These are phyloP conservation scores for Cardiospermum halicacabum DNA, from an alignment of 345 rosid species.

Conservation along the genomic window DNA sequence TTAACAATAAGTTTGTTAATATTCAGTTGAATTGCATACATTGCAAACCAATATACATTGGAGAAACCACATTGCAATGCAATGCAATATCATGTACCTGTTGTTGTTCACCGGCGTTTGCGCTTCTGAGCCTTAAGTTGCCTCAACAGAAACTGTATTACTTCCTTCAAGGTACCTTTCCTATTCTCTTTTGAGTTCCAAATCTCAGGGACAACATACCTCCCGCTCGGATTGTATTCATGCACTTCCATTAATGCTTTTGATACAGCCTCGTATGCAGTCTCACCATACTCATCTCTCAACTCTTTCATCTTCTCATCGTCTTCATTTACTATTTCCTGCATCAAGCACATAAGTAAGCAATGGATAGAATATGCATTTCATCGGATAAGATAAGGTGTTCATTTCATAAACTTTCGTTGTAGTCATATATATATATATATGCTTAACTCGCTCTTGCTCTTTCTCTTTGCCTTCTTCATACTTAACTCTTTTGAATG, in stretches of 20 bases:
- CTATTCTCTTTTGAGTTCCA: constrained; percentile 28
- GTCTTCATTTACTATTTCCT: constrained; percentile 22
- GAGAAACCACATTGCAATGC: no score
- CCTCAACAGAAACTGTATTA: constrained; percentile 18
- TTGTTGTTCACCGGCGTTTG: no score
- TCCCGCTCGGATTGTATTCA: constrained; percentile 27
- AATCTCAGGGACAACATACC: constrained; percentile 20
- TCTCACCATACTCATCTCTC: constrained; percentile 22
- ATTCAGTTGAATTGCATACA: no score
- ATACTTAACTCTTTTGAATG: constrained; percentile 10
- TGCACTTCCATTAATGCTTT: constrained; percentile 29
- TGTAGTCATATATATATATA: no score
- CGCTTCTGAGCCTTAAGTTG: constrained; percentile 23
- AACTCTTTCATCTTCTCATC: constrained; percentile 19
- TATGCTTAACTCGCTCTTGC: no score
- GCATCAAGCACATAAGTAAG: not conserved
- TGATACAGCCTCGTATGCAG: constrained; percentile 17
- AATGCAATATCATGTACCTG: no score
- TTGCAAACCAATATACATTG: no score
- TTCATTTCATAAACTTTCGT: no score
- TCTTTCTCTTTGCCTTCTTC: constrained; percentile 18
- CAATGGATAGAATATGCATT: not conserved
- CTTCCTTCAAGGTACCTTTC: constrained; percentile 26
- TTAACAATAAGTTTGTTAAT: no score
- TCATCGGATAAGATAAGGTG: no score